phyloP scores from a whole-genome alignment of 768 basidiomycete species.

The Tricholoma saponaceum region DNA sequence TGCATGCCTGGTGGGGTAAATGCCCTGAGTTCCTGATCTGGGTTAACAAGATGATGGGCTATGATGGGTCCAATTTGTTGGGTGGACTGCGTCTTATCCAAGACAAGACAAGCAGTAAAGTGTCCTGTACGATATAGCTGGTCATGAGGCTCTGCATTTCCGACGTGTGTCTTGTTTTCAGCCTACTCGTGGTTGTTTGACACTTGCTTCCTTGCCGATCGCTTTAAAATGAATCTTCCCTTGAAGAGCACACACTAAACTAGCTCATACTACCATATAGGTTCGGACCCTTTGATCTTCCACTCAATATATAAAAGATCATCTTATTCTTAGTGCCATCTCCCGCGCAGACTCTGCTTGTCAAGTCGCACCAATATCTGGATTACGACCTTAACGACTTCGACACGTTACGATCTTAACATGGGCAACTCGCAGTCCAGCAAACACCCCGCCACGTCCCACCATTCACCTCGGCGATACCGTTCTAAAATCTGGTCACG shows the following conservation, averaged over 20 bases:
- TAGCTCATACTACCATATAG: no score
- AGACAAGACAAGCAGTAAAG: no score
- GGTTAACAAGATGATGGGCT: no score
- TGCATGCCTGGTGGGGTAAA: background rate
- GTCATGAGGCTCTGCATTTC: background rate
- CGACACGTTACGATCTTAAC: slow-evolving; percentile 1
- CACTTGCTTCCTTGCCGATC: background rate
- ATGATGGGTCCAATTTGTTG: background rate
- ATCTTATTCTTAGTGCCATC: background rate
- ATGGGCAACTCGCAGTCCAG: slow-evolving; percentile 32
- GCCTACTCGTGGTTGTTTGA: background rate
- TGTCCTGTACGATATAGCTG: no score
- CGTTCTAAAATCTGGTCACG: slow-evolving; percentile 35
- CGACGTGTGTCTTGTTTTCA: background rate
- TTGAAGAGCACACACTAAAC: no score
- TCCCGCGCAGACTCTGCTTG: background rate
- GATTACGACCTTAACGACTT: background rate
- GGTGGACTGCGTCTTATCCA: no score
- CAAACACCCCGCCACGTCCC: slow-evolving; percentile 13
- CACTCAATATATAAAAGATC: background rate
- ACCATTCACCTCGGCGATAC: slow-evolving; percentile 24
- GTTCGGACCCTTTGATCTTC: background rate
- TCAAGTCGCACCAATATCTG: background rate
- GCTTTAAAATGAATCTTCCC: background rate
- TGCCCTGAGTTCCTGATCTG: background rate